A percentile compares a stretch with the other conserved stretches of the same genome.
Evolutionary conservation across 208 protist genomes (phyloP).

Genomic region (Blechomonas ayalai): DNA sequence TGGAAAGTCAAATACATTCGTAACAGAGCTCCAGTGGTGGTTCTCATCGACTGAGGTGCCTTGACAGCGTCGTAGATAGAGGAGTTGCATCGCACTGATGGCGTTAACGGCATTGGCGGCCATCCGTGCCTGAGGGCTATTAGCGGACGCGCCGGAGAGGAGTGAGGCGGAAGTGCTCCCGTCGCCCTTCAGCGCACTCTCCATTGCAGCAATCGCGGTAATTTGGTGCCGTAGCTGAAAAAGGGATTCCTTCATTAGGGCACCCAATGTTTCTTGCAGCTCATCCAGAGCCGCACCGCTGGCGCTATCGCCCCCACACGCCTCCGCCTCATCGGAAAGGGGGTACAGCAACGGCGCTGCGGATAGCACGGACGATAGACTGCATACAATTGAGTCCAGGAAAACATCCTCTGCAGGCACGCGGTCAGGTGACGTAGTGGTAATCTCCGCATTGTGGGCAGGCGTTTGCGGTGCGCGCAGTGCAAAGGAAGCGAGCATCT

Average conservation of each 20-base stretch:
- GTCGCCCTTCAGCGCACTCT: no score
- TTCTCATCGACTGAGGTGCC: conserved; percentile 4
- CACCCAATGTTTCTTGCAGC: conserved; percentile 21
- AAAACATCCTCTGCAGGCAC: conserved; percentile 25
- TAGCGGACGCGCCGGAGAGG: background rate
- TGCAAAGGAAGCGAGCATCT: conserved; percentile 27
- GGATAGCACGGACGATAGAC: conserved; percentile 22
- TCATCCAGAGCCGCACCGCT: conserved; percentile 17
- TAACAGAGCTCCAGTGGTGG: background rate
- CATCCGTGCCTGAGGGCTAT: conserved; percentile 1
- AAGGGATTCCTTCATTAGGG: conserved; percentile 29
- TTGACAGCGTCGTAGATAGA: conserved; percentile 61
- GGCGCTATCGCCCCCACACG: conserved; percentile 1
- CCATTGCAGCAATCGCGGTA: no score
- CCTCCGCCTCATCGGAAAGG: background rate
- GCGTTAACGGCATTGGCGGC: conserved; percentile 30
- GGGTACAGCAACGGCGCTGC: conserved; percentile 15
- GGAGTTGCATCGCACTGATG: conserved; percentile 57
- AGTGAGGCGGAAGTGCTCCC: background rate
- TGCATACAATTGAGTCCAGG: conserved; percentile 18
- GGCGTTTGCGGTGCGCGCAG: conserved; percentile 5
- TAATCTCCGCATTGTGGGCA: no score
- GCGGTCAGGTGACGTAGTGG: conserved; percentile 6
- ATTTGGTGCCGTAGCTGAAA: conserved; percentile 10
- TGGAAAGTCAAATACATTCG: conserved; percentile 1